phyloP scores from a whole-genome alignment of 257 asterid species.

The Prunella vulgaris region DNA sequence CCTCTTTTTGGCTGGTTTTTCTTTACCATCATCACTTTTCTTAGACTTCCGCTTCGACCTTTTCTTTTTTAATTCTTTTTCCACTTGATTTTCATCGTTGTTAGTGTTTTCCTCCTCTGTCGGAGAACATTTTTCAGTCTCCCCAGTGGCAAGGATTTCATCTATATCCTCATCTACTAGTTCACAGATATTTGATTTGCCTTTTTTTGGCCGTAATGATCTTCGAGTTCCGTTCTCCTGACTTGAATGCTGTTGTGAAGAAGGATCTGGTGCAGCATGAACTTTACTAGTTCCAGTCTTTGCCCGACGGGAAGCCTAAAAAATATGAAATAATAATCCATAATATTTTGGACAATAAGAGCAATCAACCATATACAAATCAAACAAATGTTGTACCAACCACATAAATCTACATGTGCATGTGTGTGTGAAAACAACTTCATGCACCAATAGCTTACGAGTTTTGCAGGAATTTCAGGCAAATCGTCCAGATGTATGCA shows the following conservation, averaged over 20 bases:
- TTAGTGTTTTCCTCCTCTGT: conserved; percentile 32
- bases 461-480: conserved; percentile 50
- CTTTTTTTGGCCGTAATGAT: conserved; percentile 42
- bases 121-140: conserved; percentile 34
- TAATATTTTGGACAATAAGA: conserved; percentile 2
- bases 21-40: conserved; percentile 40
- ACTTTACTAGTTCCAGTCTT: conserved; percentile 27
- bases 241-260: conserved; percentile 38
- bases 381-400: not conserved
- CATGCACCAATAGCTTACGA: conserved; percentile 30
- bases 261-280: conserved; percentile 30
- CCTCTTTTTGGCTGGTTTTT: conserved; percentile 49
- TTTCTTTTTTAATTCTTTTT: conserved; percentile 38
- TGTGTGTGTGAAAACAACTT: not conserved
- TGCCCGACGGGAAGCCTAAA: conserved; percentile 59
- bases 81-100: conserved; percentile 39
- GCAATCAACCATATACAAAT: conserved; percentile 5
- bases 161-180: conserved; percentile 43
- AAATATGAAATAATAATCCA: conserved; percentile 2
- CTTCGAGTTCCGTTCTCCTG: conserved; percentile 40
- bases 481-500: conserved; percentile 27
- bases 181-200: conserved; percentile 19
- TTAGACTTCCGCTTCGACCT: conserved; percentile 37
- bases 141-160: conserved; percentile 33
- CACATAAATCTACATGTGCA: not conserved